Evolutionary conservation across 2,329 filamentous ascomycete genomes (phyloP).

Genomic region (Acrodontium crateriforme): DNA sequence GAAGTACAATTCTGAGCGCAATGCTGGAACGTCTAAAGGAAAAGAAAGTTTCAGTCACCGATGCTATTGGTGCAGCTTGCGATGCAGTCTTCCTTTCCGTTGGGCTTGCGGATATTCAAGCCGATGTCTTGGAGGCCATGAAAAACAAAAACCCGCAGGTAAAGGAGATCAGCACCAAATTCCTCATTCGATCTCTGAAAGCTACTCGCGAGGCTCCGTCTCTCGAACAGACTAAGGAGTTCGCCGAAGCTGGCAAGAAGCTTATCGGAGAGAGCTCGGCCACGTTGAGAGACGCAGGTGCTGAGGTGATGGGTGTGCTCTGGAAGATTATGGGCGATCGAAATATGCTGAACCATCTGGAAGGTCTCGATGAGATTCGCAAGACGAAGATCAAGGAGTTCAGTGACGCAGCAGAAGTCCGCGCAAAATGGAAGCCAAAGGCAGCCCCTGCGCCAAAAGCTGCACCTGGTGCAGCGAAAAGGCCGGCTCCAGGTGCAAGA

Average conservation of each 20-base stretch:
- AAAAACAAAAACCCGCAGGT: constrained; percentile 95
- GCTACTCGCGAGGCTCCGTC: constrained; percentile 71
- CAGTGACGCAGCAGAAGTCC: constrained; percentile 67
- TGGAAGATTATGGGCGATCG: constrained; percentile 99
- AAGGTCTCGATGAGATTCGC: constrained; percentile 86
- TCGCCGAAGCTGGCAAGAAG: constrained; percentile 83
- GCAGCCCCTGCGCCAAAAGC: constrained; percentile 47
- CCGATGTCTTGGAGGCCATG: constrained; percentile 73
- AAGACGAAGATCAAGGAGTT: constrained; percentile 95
- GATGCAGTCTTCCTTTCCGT: constrained; percentile 58
- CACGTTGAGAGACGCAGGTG: constrained; percentile 71
- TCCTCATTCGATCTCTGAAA: constrained; percentile 75
- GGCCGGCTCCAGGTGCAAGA: constrained; percentile 36
- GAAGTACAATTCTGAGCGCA: constrained; percentile 64
- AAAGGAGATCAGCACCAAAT: constrained; percentile 88
- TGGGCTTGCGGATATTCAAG: constrained; percentile 69
- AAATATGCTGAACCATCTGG: constrained; percentile 83
- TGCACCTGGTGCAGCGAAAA: constrained; percentile 43
- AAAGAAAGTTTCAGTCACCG: constrained; percentile 81
- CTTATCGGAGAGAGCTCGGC: constrained; percentile 81
- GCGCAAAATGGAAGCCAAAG: constrained; percentile 86
- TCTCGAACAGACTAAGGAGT: constrained; percentile 68
- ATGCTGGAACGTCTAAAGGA: constrained; percentile 96
- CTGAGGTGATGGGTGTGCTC: constrained; percentile 80
- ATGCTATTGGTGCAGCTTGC: constrained; percentile 73